Base-by-base conservation (phyloP, 495 filamentous ascomycete species). In the Trichoderma parareesei region DNA sequence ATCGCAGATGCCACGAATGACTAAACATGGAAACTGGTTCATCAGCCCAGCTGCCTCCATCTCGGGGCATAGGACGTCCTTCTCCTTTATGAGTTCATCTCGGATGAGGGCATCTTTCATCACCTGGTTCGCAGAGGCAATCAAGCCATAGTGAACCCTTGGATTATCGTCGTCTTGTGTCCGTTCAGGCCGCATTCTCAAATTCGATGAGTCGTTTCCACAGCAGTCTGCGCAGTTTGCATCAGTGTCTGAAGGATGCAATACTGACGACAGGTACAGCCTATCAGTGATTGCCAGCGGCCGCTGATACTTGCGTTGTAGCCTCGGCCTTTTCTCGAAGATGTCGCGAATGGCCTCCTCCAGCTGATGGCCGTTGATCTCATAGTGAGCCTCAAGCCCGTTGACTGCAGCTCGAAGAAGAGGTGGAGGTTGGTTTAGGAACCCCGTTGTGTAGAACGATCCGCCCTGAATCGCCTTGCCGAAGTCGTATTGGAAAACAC, bases 361-460 rank as follows among this genome's bases (percentile, higher is more conserved):
- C n/a, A 77, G 49, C 2, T 49, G 18, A 44, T 77, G 65, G 3
- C 69, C 71, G 0, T 57, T 65, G 3, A 14, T 63, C 46, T 69
- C 61, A 42, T 72, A 68, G 9, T 67, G 8, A 3, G 65, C 61
- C 11, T 62, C 57, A 20, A 74, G 66, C 8, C 35, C 37, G 27
- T 14, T 61, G 18, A 72, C 61, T 8, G 72, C 72, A 2, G 66
- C 67, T 14, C 65, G 63, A 3, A 74, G 62, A 38, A 69, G 10
- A 5, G 42, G 18, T 60, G 75, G 72, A 46, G 78, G 75, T 38
- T 77, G 70, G 44, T 79, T 69, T 9, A 78, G 53, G 38, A 71
- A 74, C 0, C 74, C 70, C 4, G 71, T 77, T 11, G 18, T 55
- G 10, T 27, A 57, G 57, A 75, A 71, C n/a, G 18, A 38, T 63